Base-by-base conservation (phyloP, 371 early-diverging fungal species). In the Lichtheimia ornata region DNA sequence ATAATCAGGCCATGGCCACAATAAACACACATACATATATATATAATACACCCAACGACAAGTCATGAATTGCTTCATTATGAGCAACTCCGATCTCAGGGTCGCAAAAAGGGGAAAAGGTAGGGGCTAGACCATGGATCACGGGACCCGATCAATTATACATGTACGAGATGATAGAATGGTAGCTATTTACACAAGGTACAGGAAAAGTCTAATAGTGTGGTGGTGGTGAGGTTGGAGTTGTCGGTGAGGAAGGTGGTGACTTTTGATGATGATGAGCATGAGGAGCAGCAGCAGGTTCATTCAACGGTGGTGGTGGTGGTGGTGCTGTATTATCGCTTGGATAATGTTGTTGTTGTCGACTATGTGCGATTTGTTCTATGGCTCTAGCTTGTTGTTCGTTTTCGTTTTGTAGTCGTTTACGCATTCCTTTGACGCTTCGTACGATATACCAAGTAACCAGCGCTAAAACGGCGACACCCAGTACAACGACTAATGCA, bases 401-500 rank as follows among this genome's bases (percentile, higher is more conserved):
- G 57, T 66, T 66, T 45, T 66, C 67, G 42, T 30, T 53, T 18
- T 53, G 24, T 28, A 66, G 27, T 35, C 67, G 67, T 49, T 55
- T 61, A 11, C 62, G 67, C 67, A 66, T 66, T 28, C 62, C 59
- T 22, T 45, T 35, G 53, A 62, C 62, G 47, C 67, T 66, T 45
- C 62, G 43, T n/a, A 58, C 55, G 50, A 66, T 62, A 35, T 66
- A 66, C 49, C 50, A 66, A 14, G 59, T 42, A 30, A 66, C 25
- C 15, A 66, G 51, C 9, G 55, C 58, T 3, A 62, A 20, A 18
- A 66, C 14, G 28, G 62, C 22, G 13, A 66, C 40, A 43, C 58
- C 67, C 18, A 66, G 22, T 50, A 66, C 62, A 56, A 66, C 61
- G 43, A 66, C 50, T 58, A 66, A 66, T 41, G 62, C 67, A 56